A percentile compares a stretch with the other conserved stretches of the same genome.
Evolutionary conservation across 2,329 filamentous ascomycete species (phyloP).

Genomic region (Nemania sp.): DNA sequence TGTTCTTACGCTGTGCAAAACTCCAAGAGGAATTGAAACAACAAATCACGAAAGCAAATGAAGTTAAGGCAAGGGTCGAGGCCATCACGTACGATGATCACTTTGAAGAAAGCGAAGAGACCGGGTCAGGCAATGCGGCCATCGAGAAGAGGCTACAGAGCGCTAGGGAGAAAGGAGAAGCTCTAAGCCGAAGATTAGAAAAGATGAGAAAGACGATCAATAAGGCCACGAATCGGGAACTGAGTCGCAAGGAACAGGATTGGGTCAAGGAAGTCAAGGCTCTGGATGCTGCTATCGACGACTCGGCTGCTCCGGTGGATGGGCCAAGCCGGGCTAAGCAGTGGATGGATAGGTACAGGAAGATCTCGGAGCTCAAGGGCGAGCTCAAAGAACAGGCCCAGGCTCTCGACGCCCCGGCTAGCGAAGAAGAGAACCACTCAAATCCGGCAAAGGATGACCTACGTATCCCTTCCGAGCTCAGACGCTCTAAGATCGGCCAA

Average conservation of each 20-base stretch:
- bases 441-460: slow-evolving; percentile 46
- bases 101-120: slow-evolving; percentile 52
- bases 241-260: slow-evolving; percentile 64
- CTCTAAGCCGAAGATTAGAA: slow-evolving; percentile 57
- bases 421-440: slow-evolving; percentile 36
- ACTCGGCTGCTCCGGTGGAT: slow-evolving; percentile 37
- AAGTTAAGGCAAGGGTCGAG: slow-evolving; percentile 69
- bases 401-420: slow-evolving; percentile 41
- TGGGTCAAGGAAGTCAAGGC: slow-evolving; percentile 51
- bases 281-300: slow-evolving; percentile 47
- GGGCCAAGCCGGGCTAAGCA: slow-evolving; percentile 49
- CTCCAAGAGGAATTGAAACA: slow-evolving; percentile 68
- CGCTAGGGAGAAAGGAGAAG: slow-evolving; percentile 51
- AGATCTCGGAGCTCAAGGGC: slow-evolving; percentile 57
- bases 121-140: slow-evolving; percentile 57
- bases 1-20: slow-evolving; percentile 71
- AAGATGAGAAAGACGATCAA: slow-evolving; percentile 46
- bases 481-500: slow-evolving; percentile 65
- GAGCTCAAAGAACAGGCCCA: slow-evolving; percentile 57
- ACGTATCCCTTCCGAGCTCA: slow-evolving; percentile 62
- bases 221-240: slow-evolving; percentile 51
- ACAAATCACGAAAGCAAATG: slow-evolving; percentile 67
- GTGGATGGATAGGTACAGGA: slow-evolving; percentile 59
- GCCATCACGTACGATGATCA: slow-evolving; percentile 63
- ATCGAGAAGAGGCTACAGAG: slow-evolving; percentile 58